phyloP scores from a whole-genome alignment of 2,329 filamentous ascomycete genomes.

The Pseudogymnoascus sp. region DNA sequence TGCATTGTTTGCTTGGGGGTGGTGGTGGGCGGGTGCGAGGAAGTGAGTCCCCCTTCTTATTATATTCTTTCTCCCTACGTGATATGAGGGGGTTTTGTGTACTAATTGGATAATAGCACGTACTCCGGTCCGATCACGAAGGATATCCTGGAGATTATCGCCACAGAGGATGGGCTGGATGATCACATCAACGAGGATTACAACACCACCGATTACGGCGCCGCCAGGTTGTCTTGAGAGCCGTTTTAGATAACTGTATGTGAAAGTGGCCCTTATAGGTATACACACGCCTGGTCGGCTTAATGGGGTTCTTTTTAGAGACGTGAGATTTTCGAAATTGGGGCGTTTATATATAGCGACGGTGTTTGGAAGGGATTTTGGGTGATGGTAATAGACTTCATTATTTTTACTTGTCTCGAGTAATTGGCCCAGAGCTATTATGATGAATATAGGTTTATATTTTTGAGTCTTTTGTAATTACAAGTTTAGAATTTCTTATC shows the following conservation, averaged over 20 bases:
- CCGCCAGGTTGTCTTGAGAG: conserved; percentile 3
- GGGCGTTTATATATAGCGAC: neutral
- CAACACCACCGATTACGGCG: neutral
- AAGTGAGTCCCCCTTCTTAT: conserved; percentile 13
- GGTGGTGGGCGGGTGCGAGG: conserved; percentile 34
- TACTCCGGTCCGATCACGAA: conserved; percentile 53
- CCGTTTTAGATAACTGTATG: neutral
- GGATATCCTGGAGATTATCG: conserved; percentile 38
- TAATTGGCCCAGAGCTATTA: neutral
- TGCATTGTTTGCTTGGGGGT: conserved; percentile 40
- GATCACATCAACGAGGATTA: conserved; percentile 1
- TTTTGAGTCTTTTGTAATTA: neutral
- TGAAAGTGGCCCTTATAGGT: neutral
- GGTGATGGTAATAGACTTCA: neutral
- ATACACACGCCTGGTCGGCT: neutral
- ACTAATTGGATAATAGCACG: conserved; percentile 31
- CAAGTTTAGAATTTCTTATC: too few relatives aligned
- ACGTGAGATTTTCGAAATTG: neutral
- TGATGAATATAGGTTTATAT: neutral
- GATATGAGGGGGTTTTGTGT: neutral
- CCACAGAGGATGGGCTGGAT: conserved; percentile 28
- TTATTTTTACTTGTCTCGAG: neutral
- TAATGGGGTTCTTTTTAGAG: neutral
- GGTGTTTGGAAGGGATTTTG: neutral
- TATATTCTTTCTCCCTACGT: neutral